These are phyloP conservation scores for Microsporum audouinii DNA, from an alignment of 2,329 filamentous ascomycete genomes.

Conservation along the genomic window DNA sequence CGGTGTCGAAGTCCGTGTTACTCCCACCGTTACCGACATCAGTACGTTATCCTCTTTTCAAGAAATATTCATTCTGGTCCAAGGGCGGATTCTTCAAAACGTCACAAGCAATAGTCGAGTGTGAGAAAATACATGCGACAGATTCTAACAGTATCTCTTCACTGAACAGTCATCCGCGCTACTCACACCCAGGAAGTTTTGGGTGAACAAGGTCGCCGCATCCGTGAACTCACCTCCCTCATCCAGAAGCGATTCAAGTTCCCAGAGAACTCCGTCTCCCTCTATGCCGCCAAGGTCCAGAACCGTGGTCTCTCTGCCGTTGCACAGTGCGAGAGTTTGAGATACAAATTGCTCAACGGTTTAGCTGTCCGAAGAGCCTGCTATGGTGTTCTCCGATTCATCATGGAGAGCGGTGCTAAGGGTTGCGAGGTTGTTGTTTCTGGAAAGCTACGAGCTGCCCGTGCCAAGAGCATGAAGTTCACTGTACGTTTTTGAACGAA, in stretches of 20 bases:
- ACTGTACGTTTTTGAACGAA: constrained; percentile 51
- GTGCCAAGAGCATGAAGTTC: constrained; percentile 99
- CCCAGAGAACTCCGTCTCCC: constrained; percentile 99
- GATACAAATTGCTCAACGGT: constrained; percentile 99
- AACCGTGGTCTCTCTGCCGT: constrained; percentile 99
- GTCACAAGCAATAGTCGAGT: neutral
- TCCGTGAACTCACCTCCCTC: constrained; percentile 98
- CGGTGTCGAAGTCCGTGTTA: constrained; percentile 98
- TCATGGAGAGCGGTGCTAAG: constrained; percentile 99
- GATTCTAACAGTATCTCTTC: neutral
- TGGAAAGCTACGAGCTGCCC: constrained; percentile 95
- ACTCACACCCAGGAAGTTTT: constrained; percentile 99
- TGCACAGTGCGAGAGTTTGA: constrained; percentile 99
- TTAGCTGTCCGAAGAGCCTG: constrained; percentile 96
- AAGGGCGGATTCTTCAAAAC: neutral
- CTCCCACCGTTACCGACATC: constrained; percentile 99
- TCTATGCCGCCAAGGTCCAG: constrained; percentile 99
- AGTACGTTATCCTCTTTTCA: constrained; percentile 39
- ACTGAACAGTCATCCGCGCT: constrained; percentile 73
- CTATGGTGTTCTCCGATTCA: constrained; percentile 99
- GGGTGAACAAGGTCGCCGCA: constrained; percentile 98
- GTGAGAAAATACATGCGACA: neutral
- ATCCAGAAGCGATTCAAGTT: constrained; percentile 99
- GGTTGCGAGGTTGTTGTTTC: constrained; percentile 99
- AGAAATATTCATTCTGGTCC: too few relatives aligned